A percentile compares a stretch with the other conserved stretches of the same genome.
These are phyloP conservation scores for Gracilariopsis chorda DNA, from an alignment of 23 red algal species.

Conservation along the genomic window DNA sequence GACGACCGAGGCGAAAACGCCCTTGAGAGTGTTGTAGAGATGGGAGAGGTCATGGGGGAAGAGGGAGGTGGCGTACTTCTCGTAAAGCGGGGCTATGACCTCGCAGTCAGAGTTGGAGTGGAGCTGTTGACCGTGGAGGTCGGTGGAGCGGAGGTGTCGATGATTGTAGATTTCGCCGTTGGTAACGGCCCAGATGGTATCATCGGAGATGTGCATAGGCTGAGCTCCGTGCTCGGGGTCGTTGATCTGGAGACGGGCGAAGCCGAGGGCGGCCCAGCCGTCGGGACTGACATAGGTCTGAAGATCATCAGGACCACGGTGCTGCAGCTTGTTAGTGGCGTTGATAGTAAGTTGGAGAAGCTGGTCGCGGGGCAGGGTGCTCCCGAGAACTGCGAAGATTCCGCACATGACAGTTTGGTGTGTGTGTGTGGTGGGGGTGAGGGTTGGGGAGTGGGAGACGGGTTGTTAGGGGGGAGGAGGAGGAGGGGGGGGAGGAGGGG, in stretches of 20 bases:
- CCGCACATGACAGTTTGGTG: constrained; percentile 91
- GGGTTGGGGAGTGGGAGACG: background rate
- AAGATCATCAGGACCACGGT: constrained; percentile 90
- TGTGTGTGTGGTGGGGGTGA: background rate
- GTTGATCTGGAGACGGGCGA: constrained; percentile 88
- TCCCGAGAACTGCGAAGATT: constrained; percentile 87
- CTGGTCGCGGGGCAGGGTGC: constrained; percentile 14
- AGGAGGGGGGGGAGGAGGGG: background rate
- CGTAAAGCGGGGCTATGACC: constrained; percentile 87
- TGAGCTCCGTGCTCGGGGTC: constrained; percentile 90
- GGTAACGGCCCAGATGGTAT: constrained; percentile 52
- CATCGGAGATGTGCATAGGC: constrained; percentile 78
- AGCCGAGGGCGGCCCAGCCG: constrained; percentile 88
- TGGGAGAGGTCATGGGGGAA: constrained; percentile 11
- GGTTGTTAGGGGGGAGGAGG: background rate
- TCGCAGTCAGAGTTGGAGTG: constrained; percentile 81
- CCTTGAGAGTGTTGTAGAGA: constrained; percentile 61
- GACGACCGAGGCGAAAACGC: constrained; percentile 86
- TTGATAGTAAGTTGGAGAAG: constrained; percentile 23
- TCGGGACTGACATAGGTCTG: constrained; percentile 55
- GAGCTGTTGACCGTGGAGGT: constrained; percentile 2
- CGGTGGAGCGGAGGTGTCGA: constrained; percentile 5
- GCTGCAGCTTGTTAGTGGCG: constrained; percentile 70
- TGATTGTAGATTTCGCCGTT: constrained; percentile 99
- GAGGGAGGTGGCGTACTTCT: constrained; percentile 36